Evolutionary conservation across 2,329 filamentous ascomycete genomes (phyloP).

Genomic region (Botryotinia convoluta): DNA sequence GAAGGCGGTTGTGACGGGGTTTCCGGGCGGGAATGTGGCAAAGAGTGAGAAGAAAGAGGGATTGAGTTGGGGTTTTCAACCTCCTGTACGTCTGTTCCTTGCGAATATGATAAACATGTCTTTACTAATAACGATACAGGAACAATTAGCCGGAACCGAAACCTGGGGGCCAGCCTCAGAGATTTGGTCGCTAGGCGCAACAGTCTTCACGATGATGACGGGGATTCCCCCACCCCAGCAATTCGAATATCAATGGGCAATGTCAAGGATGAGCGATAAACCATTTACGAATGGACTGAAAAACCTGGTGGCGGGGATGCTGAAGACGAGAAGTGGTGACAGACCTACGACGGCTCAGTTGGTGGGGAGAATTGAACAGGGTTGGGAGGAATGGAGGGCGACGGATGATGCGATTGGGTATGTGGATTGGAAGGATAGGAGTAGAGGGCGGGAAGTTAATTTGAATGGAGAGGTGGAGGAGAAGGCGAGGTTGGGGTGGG

Average conservation of each 20-base stretch:
- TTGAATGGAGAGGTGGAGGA: slow-evolving; percentile 1
- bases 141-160: slow-evolving; percentile 30
- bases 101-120: neutral
- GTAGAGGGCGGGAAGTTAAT: neutral
- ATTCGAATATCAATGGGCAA: slow-evolving; percentile 30
- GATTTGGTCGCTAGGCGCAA: slow-evolving; percentile 35
- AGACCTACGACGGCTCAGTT: slow-evolving; percentile 27
- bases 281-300: slow-evolving; percentile 27
- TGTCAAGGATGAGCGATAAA: slow-evolving; percentile 33
- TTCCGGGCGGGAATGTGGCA: slow-evolving; percentile 24
- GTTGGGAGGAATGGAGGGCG: slow-evolving; percentile 30
- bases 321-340: slow-evolving; percentile 25
- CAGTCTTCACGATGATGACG: slow-evolving; percentile 37
- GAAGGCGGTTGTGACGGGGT: slow-evolving; percentile 36
- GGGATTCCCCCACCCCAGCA: slow-evolving; percentile 33
- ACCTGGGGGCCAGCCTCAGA: slow-evolving; percentile 28
- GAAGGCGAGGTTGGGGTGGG: slow-evolving; percentile 10
- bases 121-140: slow-evolving; percentile 22
- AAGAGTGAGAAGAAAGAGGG: slow-evolving; percentile 23
- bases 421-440: slow-evolving; percentile 23
- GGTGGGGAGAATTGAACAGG: slow-evolving; percentile 27
- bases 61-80: slow-evolving; percentile 14
- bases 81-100: neutral
- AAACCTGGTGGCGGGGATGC: slow-evolving; percentile 31
- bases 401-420: slow-evolving; percentile 30